Conservation (phyloP, 169 alveolate species). For the Plasmodium cynomolgi region DNA sequence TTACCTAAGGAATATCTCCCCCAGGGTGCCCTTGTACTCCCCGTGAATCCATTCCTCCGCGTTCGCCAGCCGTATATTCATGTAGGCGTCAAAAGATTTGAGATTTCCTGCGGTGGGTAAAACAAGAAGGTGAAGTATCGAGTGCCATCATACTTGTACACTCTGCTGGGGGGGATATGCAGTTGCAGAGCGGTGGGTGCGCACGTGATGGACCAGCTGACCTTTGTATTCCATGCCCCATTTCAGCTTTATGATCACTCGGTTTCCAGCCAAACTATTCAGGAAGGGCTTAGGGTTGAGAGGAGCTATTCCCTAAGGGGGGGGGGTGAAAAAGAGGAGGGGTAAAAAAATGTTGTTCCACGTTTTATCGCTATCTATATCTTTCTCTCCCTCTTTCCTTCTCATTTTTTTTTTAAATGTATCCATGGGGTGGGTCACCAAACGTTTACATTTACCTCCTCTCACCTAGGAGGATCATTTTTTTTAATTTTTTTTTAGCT, state of each 20-base stretch:
- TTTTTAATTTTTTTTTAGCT: background rate
- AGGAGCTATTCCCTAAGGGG: conserved; percentile 84
- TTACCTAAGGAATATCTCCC: conserved; percentile 88
- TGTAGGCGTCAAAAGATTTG: conserved; percentile 92
- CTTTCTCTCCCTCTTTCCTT: background rate
- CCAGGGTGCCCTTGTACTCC: conserved; percentile 91
- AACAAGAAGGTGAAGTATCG: background rate
- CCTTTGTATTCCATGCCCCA: conserved; percentile 98
- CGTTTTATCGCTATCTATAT: background rate
- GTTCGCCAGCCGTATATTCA: conserved; percentile 90
- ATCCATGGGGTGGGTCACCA: background rate
- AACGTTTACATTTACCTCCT: background rate
- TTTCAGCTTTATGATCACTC: conserved; percentile 92
- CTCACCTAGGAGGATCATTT: background rate
- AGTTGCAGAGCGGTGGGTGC: background rate
- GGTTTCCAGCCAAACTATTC: conserved; percentile 90
- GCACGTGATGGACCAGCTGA: background rate
- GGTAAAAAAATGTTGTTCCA: background rate
- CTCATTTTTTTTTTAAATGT: background rate
- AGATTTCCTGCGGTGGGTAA: conserved; percentile 79
- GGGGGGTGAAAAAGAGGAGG: background rate
- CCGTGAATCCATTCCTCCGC: conserved; percentile 96
- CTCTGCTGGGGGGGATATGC: background rate
- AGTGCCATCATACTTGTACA: background rate
- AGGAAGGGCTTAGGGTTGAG: conserved; percentile 96